Percentiles rank a stretch among this genome's conserved stretches.
Evolutionary conservation across 306 rosid genomes (phyloP).

Genomic region (Castanopsis chinensis): DNA sequence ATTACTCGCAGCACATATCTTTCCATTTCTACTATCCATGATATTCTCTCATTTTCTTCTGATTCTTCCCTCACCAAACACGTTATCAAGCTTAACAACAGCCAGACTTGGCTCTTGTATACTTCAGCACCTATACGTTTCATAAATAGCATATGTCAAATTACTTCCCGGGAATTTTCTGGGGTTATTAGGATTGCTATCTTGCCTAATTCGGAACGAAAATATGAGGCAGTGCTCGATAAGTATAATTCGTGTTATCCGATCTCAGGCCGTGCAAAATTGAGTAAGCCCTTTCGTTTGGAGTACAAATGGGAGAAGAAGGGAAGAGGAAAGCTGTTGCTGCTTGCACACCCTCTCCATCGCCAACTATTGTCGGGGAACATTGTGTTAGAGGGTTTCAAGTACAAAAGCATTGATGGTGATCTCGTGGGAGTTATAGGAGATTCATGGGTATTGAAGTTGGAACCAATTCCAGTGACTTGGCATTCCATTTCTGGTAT

Average conservation of each 20-base stretch:
- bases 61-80: constrained; percentile 50
- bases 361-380: constrained; percentile 40
- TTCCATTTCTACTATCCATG: constrained; percentile 65
- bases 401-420: constrained; percentile 75
- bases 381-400: constrained; percentile 54
- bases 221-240: constrained; percentile 52
- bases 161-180: constrained; percentile 48
- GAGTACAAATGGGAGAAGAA: constrained; percentile 70
- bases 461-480: constrained; percentile 65
- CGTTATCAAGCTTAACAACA: constrained; percentile 60
- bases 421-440: constrained; percentile 89
- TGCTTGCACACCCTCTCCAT: constrained; percentile 93
- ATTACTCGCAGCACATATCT: constrained; percentile 39
- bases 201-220: constrained; percentile 49
- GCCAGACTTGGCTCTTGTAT: constrained; percentile 79
- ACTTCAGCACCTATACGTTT: constrained; percentile 57
- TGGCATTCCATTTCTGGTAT: constrained; percentile 76
- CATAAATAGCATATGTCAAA: constrained; percentile 27
- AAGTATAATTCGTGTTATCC: constrained; percentile 73
- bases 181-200: constrained; percentile 64
- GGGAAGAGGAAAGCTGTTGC: constrained; percentile 73
- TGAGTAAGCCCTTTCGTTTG: constrained; percentile 51
- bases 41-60: constrained; percentile 47
- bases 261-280: constrained; percentile 59
- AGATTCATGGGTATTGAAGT: constrained; percentile 66